A percentile compares a stretch with the other conserved stretches of the same genome.
These are phyloP conservation scores for Funneliformis geosporum DNA, from an alignment of 192 early-diverging fungal species.

Conservation along the genomic window DNA sequence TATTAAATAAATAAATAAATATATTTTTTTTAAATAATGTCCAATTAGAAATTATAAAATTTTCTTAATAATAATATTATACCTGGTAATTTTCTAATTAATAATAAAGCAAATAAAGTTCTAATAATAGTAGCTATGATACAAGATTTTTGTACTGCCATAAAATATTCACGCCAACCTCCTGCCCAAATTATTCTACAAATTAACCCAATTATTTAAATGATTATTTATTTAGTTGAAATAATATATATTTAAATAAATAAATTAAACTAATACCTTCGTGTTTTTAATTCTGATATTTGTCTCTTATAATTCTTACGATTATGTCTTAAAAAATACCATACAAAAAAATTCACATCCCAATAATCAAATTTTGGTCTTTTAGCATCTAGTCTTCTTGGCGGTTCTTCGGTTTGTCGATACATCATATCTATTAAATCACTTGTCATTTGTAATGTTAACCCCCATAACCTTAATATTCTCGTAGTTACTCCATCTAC, in stretches of 20 bases:
- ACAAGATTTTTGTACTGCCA: constrained; percentile 19
- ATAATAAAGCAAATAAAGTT: constrained; percentile 16
- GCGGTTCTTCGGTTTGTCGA: constrained; percentile 6
- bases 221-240: background rate
- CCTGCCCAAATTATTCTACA: constrained; percentile 20
- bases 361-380: constrained; percentile 33
- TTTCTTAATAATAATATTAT: background rate
- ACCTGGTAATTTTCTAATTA: background rate
- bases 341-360: constrained; percentile 32
- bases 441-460: constrained; percentile 49
- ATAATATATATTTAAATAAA: background rate
- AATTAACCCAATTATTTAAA: background rate
- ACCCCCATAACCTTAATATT: constrained; percentile 41
- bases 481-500: background rate
- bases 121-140: constrained; percentile 20
- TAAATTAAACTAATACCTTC: constrained; percentile 12
- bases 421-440: constrained; percentile 45
- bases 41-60: background rate
- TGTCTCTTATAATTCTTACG: background rate
- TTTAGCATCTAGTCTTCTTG: constrained; percentile 20
- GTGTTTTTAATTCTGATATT: background rate
- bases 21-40: too few relatives aligned
- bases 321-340: constrained; percentile 27
- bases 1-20: too few relatives aligned
- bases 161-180: constrained; percentile 29